phyloP scores from a whole-genome alignment of 1,284 basidiomycete species.

The Hymenochaete sp. region DNA sequence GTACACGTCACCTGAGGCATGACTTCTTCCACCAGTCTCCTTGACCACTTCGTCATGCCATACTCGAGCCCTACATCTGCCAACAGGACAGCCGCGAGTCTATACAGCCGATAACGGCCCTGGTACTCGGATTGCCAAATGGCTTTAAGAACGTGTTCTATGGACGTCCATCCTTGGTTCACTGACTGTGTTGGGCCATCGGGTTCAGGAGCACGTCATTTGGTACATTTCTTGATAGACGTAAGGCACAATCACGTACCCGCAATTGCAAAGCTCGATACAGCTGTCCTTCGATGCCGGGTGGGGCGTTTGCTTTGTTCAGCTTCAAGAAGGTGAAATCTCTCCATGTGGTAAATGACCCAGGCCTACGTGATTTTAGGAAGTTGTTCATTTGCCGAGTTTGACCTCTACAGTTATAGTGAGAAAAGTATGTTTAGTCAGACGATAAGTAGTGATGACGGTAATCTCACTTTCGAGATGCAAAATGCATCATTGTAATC shows the following conservation, averaged over 20 bases:
- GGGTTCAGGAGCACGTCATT: not conserved
- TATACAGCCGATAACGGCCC: conserved; percentile 54
- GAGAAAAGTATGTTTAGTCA: conserved; percentile 10
- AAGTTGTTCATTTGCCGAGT: conserved; percentile 53
- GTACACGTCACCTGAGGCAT: conserved; percentile 57
- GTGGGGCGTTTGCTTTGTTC: conserved; percentile 26
- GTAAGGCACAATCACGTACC: conserved; percentile 31
- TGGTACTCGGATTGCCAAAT: conserved; percentile 76
- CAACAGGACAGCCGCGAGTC: conserved; percentile 57
- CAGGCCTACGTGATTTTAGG: conserved; percentile 51
- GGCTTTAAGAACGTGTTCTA: conserved; percentile 59
- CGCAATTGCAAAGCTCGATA: conserved; percentile 55
- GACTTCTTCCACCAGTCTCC: conserved; percentile 59
- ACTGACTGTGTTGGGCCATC: conserved; percentile 27
- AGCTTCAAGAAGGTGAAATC: conserved; percentile 10
- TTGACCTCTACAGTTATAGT: conserved; percentile 42
- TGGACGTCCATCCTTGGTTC: conserved; percentile 51
- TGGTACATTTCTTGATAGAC: conserved; percentile 10
- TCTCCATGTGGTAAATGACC: conserved; percentile 6
- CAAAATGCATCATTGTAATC: conserved; percentile 60
- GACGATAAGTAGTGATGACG: conserved; percentile 7
- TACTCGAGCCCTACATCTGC: conserved; percentile 71
- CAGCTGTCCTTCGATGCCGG: conserved; percentile 52
- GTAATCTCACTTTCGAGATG: conserved; percentile 61
- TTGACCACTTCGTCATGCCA: conserved; percentile 58